Conservation (phyloP, 768 basidiomycete genomes). For the Astraeus odoratus region DNA sequence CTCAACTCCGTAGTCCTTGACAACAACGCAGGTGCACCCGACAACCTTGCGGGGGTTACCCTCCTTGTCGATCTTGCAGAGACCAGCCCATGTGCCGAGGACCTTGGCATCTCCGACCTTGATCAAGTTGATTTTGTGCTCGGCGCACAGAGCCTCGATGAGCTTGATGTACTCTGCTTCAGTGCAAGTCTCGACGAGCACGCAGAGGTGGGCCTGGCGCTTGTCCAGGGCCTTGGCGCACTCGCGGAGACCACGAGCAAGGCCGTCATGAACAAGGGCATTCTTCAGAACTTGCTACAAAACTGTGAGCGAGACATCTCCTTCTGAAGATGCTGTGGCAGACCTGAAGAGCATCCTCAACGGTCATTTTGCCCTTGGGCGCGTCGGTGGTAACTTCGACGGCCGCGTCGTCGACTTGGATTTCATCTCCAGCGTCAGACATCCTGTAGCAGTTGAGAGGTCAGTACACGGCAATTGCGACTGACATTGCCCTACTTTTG, state of each 20-base stretch:
- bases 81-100: conserved; percentile 95
- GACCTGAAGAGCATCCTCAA: conserved; percentile 92
- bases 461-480: conserved; percentile 1
- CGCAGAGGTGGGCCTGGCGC: conserved; percentile 96
- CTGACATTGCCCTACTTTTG: conserved; percentile 45
- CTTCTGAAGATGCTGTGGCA: conserved; percentile 12
- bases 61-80: conserved; percentile 99
- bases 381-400: conserved; percentile 84
- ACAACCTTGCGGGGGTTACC: conserved; percentile 97
- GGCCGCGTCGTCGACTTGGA: conserved; percentile 55
- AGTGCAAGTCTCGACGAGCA: conserved; percentile 97
- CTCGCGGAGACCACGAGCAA: conserved; percentile 96
- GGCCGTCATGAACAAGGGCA: conserved; percentile 95
- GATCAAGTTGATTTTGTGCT: conserved; percentile 99
- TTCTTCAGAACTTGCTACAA: conserved; percentile 96
- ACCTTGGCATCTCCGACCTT: conserved; percentile 98
- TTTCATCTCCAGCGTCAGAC: conserved; percentile 99
- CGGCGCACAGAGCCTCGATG: conserved; percentile 97
- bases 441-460: conserved; percentile 44
- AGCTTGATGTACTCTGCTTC: conserved; percentile 99
- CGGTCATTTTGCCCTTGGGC: conserved; percentile 91
- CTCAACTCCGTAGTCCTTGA: conserved; percentile 96
- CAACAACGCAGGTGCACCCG: conserved; percentile 89
- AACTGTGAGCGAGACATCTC: neutral
- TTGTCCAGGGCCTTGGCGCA: conserved; percentile 98